A percentile compares a stretch with the other conserved stretches of the same genome.
phyloP scores from a whole-genome alignment of 208 protist species.

The Crithidia acanthocephali region DNA sequence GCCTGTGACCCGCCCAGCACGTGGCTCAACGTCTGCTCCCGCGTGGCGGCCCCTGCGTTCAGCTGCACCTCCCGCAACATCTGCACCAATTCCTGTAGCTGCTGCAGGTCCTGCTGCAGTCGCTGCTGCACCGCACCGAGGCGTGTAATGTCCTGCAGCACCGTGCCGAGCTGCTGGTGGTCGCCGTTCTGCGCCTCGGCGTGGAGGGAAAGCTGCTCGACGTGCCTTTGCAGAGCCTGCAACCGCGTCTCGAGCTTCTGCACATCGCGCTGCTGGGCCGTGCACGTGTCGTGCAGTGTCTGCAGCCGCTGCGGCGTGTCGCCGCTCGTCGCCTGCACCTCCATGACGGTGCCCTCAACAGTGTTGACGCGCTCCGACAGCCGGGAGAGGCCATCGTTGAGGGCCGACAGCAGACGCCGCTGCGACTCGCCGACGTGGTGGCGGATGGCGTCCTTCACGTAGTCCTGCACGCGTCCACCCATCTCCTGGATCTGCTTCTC shows the following conservation, averaged over 20 bases:
- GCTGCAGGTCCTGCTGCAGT: conserved; percentile 24
- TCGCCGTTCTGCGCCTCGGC: conserved; percentile 16
- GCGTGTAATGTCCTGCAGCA: conserved; percentile 28
- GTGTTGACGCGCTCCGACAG: conserved; percentile 19
- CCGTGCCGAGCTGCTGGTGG: conserved; percentile 18
- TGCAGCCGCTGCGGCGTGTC: conserved; percentile 22
- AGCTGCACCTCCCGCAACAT: conserved; percentile 10
- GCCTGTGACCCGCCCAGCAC: conserved; percentile 12
- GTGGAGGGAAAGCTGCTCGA: conserved; percentile 13
- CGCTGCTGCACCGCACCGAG: conserved; percentile 20
- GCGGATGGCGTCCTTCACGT: conserved; percentile 29
- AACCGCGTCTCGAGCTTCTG: conserved; percentile 19
- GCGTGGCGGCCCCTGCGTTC: not conserved
- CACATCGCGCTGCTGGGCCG: conserved; percentile 10
- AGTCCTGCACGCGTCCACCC: conserved; percentile 25
- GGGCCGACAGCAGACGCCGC: conserved; percentile 17
- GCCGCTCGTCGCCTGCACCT: conserved; percentile 5
- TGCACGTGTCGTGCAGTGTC: conserved; percentile 1
- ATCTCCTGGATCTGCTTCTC: conserved; percentile 35
- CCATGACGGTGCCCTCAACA: conserved; percentile 10
- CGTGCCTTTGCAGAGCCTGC: conserved; percentile 17
- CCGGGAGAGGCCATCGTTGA: conserved; percentile 21
- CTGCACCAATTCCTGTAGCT: conserved; percentile 24
- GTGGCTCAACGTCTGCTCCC: conserved; percentile 17
- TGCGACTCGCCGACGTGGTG: conserved; percentile 31